Percentiles rank a stretch among this genome's conserved stretches.
phyloP scores from a whole-genome alignment of 768 basidiomycete species.

The Suillus lakei region DNA sequence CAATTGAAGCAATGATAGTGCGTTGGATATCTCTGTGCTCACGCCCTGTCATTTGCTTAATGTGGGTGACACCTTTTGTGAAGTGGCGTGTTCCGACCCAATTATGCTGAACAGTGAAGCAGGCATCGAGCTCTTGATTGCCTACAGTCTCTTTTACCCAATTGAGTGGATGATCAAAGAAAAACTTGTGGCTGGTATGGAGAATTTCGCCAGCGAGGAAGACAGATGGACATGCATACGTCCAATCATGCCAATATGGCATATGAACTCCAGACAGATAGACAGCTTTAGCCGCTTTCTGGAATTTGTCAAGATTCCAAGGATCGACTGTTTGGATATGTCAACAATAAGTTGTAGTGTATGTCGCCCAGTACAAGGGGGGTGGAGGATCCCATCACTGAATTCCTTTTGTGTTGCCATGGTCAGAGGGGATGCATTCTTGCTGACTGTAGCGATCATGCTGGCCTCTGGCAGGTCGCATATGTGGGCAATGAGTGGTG shows the following conservation, averaged over 20 bases:
- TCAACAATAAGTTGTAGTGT: slow-evolving; percentile 1
- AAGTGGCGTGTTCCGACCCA: slow-evolving; percentile 42
- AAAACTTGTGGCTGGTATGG: slow-evolving; percentile 32
- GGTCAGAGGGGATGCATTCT: slow-evolving; percentile 14
- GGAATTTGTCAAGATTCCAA: slow-evolving; percentile 30
- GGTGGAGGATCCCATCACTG: slow-evolving; percentile 6
- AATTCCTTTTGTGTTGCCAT: slow-evolving; percentile 7
- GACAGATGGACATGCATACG: slow-evolving; percentile 33
- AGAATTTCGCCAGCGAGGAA: slow-evolving; percentile 43
- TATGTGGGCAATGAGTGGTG: background rate
- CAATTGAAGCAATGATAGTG: slow-evolving; percentile 39
- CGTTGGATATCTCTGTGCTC: slow-evolving; percentile 44
- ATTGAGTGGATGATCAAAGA: slow-evolving; percentile 39
- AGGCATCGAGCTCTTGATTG: slow-evolving; percentile 37
- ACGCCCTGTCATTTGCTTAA: slow-evolving; percentile 46
- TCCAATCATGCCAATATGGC: slow-evolving; percentile 44
- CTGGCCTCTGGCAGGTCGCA: slow-evolving; percentile 3
- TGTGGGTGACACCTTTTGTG: slow-evolving; percentile 39
- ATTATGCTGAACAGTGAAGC: slow-evolving; percentile 39
- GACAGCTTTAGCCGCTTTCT: slow-evolving; percentile 21
- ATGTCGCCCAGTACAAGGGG: background rate
- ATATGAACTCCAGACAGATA: slow-evolving; percentile 12
- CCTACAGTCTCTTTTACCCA: slow-evolving; percentile 42
- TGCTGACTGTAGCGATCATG: slow-evolving; percentile 5
- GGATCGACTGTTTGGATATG: slow-evolving; percentile 16